Base-by-base conservation (phyloP, 2,329 filamentous ascomycete genomes). In the Fusarium dlaminii region DNA sequence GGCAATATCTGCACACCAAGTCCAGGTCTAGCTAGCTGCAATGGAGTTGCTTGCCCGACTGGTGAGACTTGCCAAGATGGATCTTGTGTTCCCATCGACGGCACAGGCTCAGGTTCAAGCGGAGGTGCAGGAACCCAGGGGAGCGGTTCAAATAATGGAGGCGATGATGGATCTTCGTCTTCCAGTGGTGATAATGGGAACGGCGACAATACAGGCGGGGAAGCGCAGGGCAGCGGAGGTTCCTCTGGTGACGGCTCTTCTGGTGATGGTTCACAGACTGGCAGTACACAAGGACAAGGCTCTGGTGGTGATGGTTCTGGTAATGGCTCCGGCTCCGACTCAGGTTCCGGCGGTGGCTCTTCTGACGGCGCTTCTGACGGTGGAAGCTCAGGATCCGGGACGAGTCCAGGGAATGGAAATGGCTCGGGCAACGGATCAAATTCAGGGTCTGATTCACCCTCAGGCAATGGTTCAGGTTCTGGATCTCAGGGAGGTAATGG, bases 41-140 rank as follows among this genome's bases (percentile, higher is more conserved):
- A 34, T 14, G 30, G 34, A 6, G 57, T 62, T 8, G 37, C 49
- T 34, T 73, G 70, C 8, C 20, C n/a, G 10, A 20, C 42, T 4
- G 70, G 70, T 8, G 70, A 70, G 22, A 64, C 60, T 4, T 73
- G 70, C 1, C 70, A 69, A 12, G 17, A 69, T n/a, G 70, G 70
- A n/a, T n/a, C 20, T 18, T 73, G 70, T 22, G 14, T 66, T 4
- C 39, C 48, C 4, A 39, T 51, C 4, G 37, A 22, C 6, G 13
- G 45, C 18, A 22, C 32, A 5, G 36, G 27, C 2, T 29, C 65
- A 10, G 34, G 24, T 3, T 30, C 64, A 30, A 36, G 14, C 14
- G 32, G 22, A n/a, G 20, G 15, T 13, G 18, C 46, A 8, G 40
- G 14, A 17, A 32, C 59, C 5, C 52, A 66, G 11, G 42, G 42